These are phyloP conservation scores for Cryphonectria parasitica DNA, from an alignment of 2,329 filamentous ascomycete species.

Conservation along the genomic window DNA sequence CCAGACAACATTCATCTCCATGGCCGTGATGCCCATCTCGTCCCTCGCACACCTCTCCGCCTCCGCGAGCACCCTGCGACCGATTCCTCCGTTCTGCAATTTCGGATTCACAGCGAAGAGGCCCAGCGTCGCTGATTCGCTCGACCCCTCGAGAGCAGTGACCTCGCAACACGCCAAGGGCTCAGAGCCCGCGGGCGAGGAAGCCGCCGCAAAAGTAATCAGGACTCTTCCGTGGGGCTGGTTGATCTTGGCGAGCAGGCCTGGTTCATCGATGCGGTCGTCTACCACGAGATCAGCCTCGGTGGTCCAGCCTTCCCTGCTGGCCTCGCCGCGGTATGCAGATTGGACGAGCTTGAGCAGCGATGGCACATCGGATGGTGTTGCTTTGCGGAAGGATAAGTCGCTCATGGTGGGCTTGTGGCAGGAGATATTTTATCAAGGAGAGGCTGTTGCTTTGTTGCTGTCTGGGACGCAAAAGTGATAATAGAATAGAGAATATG, in stretches of 20 bases:
- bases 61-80: conserved; percentile 44
- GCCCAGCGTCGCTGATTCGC: conserved; percentile 46
- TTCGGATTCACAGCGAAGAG: conserved; percentile 52
- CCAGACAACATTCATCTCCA: conserved; percentile 53
- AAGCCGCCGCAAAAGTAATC: conserved; percentile 33
- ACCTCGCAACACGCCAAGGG: conserved; percentile 52
- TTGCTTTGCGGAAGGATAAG: conserved; percentile 43
- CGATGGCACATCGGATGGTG: conserved; percentile 37
- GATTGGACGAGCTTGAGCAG: conserved; percentile 46
- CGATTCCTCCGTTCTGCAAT: conserved; percentile 49
- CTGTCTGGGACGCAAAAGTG: background rate
- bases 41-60: conserved; percentile 45
- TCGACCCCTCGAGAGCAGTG: conserved; percentile 33
- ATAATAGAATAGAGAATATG: too few species aligned
- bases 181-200: background rate
- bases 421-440: background rate
- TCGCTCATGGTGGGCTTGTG: conserved; percentile 37
- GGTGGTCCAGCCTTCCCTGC: conserved; percentile 50
- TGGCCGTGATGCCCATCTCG: conserved; percentile 38
- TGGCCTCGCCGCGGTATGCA: conserved; percentile 49
- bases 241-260: conserved; percentile 45
- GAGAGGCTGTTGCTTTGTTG: background rate
- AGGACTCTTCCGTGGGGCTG: conserved; percentile 43
- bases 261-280: conserved; percentile 46
- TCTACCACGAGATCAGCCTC: conserved; percentile 49